Evolutionary conservation across 1,284 basidiomycete genomes (phyloP).

Genomic region (Takashimella tepidaria): DNA sequence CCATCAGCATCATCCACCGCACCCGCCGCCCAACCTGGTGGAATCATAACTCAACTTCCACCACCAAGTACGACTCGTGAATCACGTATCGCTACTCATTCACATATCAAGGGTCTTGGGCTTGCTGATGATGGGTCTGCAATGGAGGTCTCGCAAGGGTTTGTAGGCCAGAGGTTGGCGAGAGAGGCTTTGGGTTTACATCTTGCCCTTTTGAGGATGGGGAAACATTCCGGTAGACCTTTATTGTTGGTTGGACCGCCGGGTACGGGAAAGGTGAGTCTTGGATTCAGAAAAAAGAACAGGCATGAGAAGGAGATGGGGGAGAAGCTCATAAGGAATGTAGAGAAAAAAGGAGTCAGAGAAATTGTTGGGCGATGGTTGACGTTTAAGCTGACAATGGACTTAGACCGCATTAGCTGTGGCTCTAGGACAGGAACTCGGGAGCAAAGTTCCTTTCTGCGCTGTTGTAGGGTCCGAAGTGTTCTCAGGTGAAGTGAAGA

Average conservation of each 20-base stretch:
- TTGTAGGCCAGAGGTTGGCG: conserved; percentile 84
- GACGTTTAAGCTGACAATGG: conserved; percentile 5
- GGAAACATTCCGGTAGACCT: conserved; percentile 45
- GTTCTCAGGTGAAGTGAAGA: conserved; percentile 95
- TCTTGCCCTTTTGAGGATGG: conserved; percentile 39
- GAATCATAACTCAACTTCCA: conserved; percentile 44
- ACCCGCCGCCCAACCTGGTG: conserved; percentile 15
- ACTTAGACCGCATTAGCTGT: conserved; percentile 88
- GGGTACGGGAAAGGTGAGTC: conserved; percentile 46
- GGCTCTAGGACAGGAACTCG: conserved; percentile 89
- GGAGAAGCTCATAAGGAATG: neutral
- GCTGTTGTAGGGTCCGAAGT: conserved; percentile 98
- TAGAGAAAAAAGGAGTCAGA: too few relatives aligned
- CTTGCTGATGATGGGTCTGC: conserved; percentile 80
- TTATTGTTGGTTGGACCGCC: conserved; percentile 47
- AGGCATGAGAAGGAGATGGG: neutral
- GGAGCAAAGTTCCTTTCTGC: conserved; percentile 93
- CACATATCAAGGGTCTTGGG: conserved; percentile 75
- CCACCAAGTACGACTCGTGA: conserved; percentile 44
- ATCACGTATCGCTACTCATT: conserved; percentile 46
- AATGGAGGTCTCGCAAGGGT: conserved; percentile 68
- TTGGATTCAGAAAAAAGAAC: neutral
- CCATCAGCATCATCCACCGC: conserved; percentile 11
- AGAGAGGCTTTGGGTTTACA: conserved; percentile 62
- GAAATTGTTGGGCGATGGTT: too few relatives aligned